Evolutionary conservation across 208 protist genomes (phyloP).

Genomic region (Acanthamoeba divionensis): DNA sequence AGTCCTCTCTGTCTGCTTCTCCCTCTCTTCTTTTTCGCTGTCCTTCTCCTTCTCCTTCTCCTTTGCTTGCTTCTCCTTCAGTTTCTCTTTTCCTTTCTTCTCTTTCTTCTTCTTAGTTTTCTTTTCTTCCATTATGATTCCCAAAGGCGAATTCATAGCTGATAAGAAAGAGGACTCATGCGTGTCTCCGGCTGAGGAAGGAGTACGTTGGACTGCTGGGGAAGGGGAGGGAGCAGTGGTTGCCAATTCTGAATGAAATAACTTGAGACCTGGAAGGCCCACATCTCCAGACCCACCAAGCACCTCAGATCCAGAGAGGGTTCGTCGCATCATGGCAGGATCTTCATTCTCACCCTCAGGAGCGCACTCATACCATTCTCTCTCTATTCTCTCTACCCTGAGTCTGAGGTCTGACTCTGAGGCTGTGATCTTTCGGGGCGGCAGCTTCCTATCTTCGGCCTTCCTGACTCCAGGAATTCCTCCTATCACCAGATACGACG

Average conservation of each 20-base stretch:
- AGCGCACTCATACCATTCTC: not conserved
- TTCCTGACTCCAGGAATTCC: not conserved
- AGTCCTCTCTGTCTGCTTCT: not conserved
- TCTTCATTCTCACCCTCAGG: not conserved
- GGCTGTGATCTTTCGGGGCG: not conserved
- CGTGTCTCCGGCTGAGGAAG: too few relatives aligned
- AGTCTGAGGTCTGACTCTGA: not conserved
- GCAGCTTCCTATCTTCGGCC: not conserved
- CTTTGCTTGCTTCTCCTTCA: not conserved
- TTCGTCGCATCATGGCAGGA: not conserved
- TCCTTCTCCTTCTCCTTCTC: not conserved
- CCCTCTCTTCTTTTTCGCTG: not conserved
- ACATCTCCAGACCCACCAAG: too few relatives aligned
- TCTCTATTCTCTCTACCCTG: not conserved
- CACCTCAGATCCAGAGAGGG: not conserved
- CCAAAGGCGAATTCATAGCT: not conserved
- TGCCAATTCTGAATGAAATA: not conserved
- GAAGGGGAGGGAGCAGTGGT: not conserved
- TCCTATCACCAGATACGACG: not conserved
- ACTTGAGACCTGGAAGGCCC: too few relatives aligned
- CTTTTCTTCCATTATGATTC: not conserved
- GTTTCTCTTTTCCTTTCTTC: not conserved
- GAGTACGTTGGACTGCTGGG: too few relatives aligned
- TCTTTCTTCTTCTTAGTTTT: not conserved
- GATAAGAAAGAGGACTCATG: not conserved